phyloP scores from a whole-genome alignment of 2,329 filamentous ascomycete genomes.

The Pseudocercospora cruenta region DNA sequence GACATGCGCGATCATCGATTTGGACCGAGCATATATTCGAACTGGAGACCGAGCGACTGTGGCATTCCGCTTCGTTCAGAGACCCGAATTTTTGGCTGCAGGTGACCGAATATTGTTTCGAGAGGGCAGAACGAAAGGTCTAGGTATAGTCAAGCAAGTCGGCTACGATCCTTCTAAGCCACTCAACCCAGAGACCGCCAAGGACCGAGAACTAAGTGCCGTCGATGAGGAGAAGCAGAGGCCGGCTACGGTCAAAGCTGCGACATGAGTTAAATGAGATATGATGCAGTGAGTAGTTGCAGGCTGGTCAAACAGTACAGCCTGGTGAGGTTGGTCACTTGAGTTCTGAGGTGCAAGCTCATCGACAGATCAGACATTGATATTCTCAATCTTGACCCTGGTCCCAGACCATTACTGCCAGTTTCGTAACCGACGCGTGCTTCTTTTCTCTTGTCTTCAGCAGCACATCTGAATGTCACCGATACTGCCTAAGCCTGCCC shows the following conservation, averaged over 20 bases:
- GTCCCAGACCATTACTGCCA: not conserved
- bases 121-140: constrained; percentile 90
- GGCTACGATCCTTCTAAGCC: constrained; percentile 74
- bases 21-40: constrained; percentile 92
- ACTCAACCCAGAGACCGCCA: constrained; percentile 29
- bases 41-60: constrained; percentile 93
- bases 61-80: constrained; percentile 90
- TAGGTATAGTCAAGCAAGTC: constrained; percentile 90
- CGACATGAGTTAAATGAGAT: not conserved
- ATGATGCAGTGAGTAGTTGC: not conserved
- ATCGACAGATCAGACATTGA: not conserved
- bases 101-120: constrained; percentile 91
- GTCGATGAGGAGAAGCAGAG: not conserved
- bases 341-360: not conserved
- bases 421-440: not conserved
- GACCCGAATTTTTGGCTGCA: constrained; percentile 86
- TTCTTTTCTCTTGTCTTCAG: not conserved
- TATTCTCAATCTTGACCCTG: not conserved
- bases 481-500: not conserved
- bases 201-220: constrained; percentile 5
- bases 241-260: not conserved
- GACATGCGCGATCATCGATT: constrained; percentile 95
- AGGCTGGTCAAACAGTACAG: not conserved
- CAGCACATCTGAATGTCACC: not conserved
- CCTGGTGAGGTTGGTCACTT: not conserved